Conservation (phyloP, 352 stramenopile genomes). For the Phytophthora pisi region DNA sequence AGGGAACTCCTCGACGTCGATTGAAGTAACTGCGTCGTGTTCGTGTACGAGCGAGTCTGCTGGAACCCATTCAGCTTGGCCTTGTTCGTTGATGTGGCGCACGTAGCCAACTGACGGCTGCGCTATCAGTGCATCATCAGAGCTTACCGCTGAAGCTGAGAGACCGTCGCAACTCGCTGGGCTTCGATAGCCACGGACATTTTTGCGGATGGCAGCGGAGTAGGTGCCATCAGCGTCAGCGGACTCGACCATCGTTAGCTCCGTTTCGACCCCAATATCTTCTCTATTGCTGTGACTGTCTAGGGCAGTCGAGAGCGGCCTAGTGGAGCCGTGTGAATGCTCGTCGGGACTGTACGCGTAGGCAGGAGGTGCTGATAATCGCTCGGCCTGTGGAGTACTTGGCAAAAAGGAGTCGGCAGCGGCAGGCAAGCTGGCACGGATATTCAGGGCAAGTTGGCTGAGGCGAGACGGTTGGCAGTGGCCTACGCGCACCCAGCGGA, state of each 20-base stretch:
- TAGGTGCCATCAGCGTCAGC: constrained; percentile 41
- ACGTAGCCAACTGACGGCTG: constrained; percentile 81
- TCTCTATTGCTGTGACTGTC: constrained; percentile 25
- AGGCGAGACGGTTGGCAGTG: constrained; percentile 73
- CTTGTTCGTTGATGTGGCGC: constrained; percentile 69
- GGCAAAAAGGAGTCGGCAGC: not conserved
- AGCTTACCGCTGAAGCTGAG: constrained; percentile 14
- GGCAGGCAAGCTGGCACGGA: constrained; percentile 5
- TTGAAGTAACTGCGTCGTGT: constrained; percentile 45
- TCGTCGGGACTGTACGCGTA: constrained; percentile 22
- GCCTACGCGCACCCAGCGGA: constrained; percentile 76
- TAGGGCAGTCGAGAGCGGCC: constrained; percentile 10
- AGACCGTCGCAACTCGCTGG: constrained; percentile 10
- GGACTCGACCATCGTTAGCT: constrained; percentile 66
- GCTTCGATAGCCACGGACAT: constrained; percentile 34
- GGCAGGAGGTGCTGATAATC: constrained; percentile 30
- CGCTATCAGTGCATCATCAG: constrained; percentile 51
- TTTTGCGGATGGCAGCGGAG: constrained; percentile 63
- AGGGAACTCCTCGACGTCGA: constrained; percentile 79
- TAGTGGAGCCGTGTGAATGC: constrained; percentile 10
- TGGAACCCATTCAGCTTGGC: constrained; percentile 74
- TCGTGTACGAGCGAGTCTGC: constrained; percentile 70
- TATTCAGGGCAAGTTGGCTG: constrained; percentile 49
- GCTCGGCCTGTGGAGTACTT: constrained; percentile 13
- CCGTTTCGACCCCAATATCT: constrained; percentile 61